Percentiles rank a stretch among this genome's conserved stretches.
These are phyloP conservation scores for Coemansia sp. DNA, from an alignment of 192 early-diverging fungal species.

Conservation along the genomic window DNA sequence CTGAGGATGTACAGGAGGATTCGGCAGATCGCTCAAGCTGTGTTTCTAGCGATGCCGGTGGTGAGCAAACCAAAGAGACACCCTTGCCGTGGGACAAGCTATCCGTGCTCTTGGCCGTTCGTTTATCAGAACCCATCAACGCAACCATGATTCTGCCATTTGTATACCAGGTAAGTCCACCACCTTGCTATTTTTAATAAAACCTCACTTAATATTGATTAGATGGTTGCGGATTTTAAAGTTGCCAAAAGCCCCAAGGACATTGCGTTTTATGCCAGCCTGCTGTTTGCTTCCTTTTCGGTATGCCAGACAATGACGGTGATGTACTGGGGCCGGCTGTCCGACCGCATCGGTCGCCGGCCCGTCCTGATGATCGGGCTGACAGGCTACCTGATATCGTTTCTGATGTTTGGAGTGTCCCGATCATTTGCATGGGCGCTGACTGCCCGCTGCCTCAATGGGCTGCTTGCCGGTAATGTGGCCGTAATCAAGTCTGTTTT, in stretches of 20 bases:
- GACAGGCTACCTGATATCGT: conserved; percentile 68
- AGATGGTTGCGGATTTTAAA: conserved; percentile 70
- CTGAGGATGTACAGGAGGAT: too few relatives aligned
- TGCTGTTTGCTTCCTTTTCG: conserved; percentile 55
- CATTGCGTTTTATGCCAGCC: conserved; percentile 71
- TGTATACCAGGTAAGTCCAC: conserved; percentile 72
- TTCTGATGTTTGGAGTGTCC: conserved; percentile 71
- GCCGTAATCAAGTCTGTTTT: conserved; percentile 81
- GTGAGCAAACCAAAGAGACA: conserved; percentile 23
- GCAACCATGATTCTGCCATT: conserved; percentile 81
- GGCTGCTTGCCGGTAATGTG: conserved; percentile 70
- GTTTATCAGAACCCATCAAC: conserved; percentile 70
- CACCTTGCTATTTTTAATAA: neutral
- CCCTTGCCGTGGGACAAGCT: conserved; percentile 49
- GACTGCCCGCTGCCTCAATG: conserved; percentile 59
- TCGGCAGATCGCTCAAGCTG: too few relatives aligned
- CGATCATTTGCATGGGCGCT: conserved; percentile 61
- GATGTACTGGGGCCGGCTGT: conserved; percentile 70
- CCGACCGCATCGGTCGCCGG: conserved; percentile 77
- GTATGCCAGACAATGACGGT: conserved; percentile 54
- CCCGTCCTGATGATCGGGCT: conserved; percentile 79
- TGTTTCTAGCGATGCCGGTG: too few relatives aligned
- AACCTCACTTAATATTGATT: conserved; percentile 31
- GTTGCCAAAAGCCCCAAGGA: conserved; percentile 69
- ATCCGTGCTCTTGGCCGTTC: conserved; percentile 24